phyloP scores from a whole-genome alignment of 805 yeast species.

The Zygoascus biomembranicola region DNA sequence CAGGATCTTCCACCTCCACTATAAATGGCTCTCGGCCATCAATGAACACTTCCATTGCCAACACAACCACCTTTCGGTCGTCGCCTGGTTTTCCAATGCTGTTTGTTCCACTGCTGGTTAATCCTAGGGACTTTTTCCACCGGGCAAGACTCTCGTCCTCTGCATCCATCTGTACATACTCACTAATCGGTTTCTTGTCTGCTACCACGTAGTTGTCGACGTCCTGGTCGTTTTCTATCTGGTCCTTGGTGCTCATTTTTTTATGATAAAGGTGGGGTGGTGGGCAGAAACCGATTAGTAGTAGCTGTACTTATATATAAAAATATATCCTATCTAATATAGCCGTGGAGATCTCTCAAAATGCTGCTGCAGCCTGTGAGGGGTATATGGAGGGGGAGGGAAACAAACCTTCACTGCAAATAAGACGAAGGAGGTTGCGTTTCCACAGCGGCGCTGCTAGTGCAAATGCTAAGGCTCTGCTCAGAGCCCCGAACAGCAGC shows the following conservation, averaged over 20 bases:
- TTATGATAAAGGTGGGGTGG: background rate
- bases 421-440: too few relatives aligned
- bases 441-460: too few relatives aligned
- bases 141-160: slow-evolving; percentile 84
- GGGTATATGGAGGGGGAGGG: too few relatives aligned
- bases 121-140: slow-evolving; percentile 86
- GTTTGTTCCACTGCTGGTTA: slow-evolving; percentile 44
- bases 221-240: slow-evolving; percentile 5
- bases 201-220: slow-evolving; percentile 42
- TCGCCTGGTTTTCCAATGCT: slow-evolving; percentile 63
- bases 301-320: background rate
- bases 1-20: slow-evolving; percentile 56
- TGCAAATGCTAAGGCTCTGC: too few relatives aligned
- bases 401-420: too few relatives aligned
- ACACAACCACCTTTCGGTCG: slow-evolving; percentile 66
- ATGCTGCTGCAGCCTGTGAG: too few relatives aligned
- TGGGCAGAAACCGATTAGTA: background rate
- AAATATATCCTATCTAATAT: too few relatives aligned
- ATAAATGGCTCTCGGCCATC: slow-evolving; percentile 64
- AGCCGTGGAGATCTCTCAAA: too few relatives aligned
- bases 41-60: slow-evolving; percentile 63
- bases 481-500: too few relatives aligned
- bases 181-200: slow-evolving; percentile 69
- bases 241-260: background rate
- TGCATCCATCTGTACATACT: slow-evolving; percentile 75